These are phyloP conservation scores for Backusella morwellensis DNA, from an alignment of 192 early-diverging fungal genomes.

Conservation along the genomic window DNA sequence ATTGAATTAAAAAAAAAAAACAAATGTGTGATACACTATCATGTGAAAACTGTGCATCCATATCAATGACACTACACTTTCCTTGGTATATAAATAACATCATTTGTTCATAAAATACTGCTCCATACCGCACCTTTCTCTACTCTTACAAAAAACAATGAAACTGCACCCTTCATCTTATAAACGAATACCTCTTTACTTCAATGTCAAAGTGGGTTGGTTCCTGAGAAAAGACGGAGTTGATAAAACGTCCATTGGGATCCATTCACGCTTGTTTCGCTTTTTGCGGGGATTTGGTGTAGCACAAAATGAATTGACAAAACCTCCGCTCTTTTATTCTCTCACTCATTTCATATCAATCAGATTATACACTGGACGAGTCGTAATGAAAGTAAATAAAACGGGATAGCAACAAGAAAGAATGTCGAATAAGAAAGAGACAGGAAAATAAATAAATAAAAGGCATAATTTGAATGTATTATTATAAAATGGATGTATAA, in stretches of 20 bases:
- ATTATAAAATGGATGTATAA: not conserved
- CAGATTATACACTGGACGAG: not conserved
- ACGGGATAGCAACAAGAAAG: not conserved
- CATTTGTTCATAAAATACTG: not conserved
- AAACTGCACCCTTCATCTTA: not conserved
- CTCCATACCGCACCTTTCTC: not conserved
- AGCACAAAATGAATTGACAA: not conserved
- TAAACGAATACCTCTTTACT: not conserved
- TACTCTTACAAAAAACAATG: not conserved
- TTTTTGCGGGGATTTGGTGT: not conserved
- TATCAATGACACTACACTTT: not conserved
- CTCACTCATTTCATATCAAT: not conserved
- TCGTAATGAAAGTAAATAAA: not conserved
- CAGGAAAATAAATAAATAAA: not conserved
- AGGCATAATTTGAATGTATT: not conserved
- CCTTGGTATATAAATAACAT: not conserved
- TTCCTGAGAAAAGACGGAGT: not conserved
- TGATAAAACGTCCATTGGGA: not conserved
- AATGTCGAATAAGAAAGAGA: not conserved
- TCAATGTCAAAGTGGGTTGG: not conserved
- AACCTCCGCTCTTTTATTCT: not conserved
- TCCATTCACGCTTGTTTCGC: not conserved
- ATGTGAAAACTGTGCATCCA: conserved; percentile 3
- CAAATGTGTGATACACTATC: not conserved
- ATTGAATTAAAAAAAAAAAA: not conserved